Evolutionary conservation across 352 stramenopile genomes (phyloP).

Genomic region (Globisporangium viniferum): DNA sequence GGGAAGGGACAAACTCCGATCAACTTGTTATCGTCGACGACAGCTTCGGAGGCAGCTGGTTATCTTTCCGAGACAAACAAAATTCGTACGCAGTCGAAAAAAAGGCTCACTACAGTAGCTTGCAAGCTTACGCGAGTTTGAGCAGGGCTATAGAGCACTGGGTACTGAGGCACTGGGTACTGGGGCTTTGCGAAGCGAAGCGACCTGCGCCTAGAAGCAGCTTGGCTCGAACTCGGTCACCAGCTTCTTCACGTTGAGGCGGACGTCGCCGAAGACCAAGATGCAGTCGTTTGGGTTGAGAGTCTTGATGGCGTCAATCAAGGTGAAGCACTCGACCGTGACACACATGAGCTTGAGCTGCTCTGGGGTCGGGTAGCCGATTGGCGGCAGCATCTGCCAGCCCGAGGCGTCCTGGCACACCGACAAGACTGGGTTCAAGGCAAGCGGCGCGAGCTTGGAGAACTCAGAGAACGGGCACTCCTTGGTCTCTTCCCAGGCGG

Average conservation of each 20-base stretch:
- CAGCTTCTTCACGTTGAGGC: neutral
- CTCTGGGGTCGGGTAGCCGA: neutral
- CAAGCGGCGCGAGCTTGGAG: constrained; percentile 1
- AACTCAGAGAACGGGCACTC: constrained; percentile 2
- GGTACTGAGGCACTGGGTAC: too few species aligned
- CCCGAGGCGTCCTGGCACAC: neutral
- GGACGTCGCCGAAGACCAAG: neutral
- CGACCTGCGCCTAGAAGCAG: neutral
- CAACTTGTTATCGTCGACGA: neutral
- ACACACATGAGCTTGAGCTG: neutral
- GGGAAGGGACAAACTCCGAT: neutral
- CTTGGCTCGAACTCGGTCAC: neutral
- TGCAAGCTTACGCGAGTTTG: too few species aligned
- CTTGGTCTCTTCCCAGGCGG: constrained; percentile 7
- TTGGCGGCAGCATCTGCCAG: neutral
- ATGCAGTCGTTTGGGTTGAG: neutral
- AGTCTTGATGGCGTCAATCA: neutral
- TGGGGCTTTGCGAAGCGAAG: neutral
- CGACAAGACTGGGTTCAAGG: neutral
- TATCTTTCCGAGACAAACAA: neutral
- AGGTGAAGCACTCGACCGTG: neutral
- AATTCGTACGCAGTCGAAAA: neutral
- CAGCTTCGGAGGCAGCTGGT: neutral
- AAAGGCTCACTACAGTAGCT: too few species aligned
- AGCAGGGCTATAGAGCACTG: neutral